These are phyloP conservation scores for Candida verbasci DNA, from an alignment of 805 yeast genomes.

Conservation along the genomic window DNA sequence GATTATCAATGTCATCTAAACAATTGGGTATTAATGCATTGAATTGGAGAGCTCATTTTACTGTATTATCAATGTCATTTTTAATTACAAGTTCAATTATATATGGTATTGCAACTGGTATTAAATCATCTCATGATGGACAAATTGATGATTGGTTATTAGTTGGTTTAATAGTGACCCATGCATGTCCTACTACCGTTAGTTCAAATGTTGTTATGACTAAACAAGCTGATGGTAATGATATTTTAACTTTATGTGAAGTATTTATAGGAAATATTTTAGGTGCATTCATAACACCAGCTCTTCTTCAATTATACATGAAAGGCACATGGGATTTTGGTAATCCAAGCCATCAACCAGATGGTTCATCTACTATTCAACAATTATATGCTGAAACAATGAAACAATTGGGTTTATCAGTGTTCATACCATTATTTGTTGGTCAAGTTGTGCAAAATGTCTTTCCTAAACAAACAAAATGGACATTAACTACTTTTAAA, in stretches of 20 bases:
- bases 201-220: constrained; percentile 94
- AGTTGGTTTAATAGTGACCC: constrained; percentile 77
- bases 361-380: constrained; percentile 44
- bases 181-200: constrained; percentile 88
- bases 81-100: constrained; percentile 66
- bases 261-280: constrained; percentile 80
- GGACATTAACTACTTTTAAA: constrained; percentile 53
- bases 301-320: constrained; percentile 68
- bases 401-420: constrained; percentile 82
- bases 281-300: constrained; percentile 88
- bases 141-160: constrained; percentile 72
- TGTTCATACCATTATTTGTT: constrained; percentile 81
- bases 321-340: constrained; percentile 66
- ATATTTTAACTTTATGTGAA: constrained; percentile 71
- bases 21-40: constrained; percentile 58
- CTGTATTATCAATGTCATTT: constrained; percentile 65
- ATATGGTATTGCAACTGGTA: constrained; percentile 70
- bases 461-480: constrained; percentile 60
- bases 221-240: constrained; percentile 78
- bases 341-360: constrained; percentile 58
- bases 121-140: constrained; percentile 51
- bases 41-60: constrained; percentile 80
- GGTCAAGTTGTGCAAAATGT: constrained; percentile 79
- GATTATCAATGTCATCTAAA: constrained; percentile 68
- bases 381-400: constrained; percentile 68